These are phyloP conservation scores for Periconia digitata DNA, from an alignment of 2,329 filamentous ascomycete species.

Conservation along the genomic window DNA sequence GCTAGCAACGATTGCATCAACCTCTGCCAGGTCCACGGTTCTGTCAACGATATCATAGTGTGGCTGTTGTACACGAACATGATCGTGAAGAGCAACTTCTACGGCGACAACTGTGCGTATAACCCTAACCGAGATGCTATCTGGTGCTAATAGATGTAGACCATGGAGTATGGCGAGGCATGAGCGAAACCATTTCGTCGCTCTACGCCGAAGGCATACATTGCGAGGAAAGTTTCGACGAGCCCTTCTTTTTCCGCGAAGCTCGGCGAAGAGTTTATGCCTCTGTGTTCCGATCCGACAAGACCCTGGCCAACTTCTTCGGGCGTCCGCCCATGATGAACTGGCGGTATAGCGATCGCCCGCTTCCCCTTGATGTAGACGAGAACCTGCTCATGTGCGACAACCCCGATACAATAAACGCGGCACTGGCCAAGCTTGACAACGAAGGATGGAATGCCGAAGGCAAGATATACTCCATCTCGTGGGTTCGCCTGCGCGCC, in stretches of 20 bases:
- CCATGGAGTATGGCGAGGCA: conserved; percentile 38
- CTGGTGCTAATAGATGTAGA: conserved; percentile 21
- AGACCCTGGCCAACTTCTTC: conserved; percentile 37
- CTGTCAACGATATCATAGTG: conserved; percentile 41
- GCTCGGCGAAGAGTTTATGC: conserved; percentile 31
- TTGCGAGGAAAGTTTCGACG: conserved; percentile 32
- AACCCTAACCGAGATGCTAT: background rate
- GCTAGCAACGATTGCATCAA: conserved; percentile 39
- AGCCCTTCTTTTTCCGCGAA: conserved; percentile 37
- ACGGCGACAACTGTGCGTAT: conserved; percentile 38
- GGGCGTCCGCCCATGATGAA: conserved; percentile 40
- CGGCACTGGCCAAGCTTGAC: conserved; percentile 30
- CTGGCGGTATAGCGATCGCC: conserved; percentile 35
- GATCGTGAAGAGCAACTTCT: conserved; percentile 35
- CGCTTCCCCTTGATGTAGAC: conserved; percentile 33
- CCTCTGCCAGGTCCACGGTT: conserved; percentile 37
- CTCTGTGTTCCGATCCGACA: conserved; percentile 34
- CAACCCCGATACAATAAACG: conserved; percentile 25
- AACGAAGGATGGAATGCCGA: conserved; percentile 36
- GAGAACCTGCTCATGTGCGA: conserved; percentile 28
- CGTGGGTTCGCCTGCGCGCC: conserved; percentile 30
- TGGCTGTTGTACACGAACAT: conserved; percentile 36
- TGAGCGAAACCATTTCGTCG: conserved; percentile 31
- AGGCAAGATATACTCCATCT: conserved; percentile 26
- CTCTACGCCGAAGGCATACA: conserved; percentile 38